These are phyloP conservation scores for Boletus subparvulus DNA, from an alignment of 768 basidiomycete species.

Conservation along the genomic window DNA sequence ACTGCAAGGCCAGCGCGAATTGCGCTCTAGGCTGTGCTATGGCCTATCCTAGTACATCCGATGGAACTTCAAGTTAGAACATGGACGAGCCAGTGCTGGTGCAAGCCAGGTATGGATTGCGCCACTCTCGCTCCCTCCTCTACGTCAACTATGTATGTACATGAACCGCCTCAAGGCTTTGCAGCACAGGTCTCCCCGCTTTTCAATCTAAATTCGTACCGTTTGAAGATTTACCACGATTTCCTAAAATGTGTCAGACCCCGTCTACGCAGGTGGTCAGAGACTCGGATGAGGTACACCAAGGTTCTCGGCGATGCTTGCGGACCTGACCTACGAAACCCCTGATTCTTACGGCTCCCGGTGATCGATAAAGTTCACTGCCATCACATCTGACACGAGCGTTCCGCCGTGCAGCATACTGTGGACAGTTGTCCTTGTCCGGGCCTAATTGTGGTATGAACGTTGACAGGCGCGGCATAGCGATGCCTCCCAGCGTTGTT, in stretches of 20 bases:
- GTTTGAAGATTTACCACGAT: too few relatives aligned
- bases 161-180: background rate
- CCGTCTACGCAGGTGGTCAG: constrained; percentile 26
- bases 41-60: too few relatives aligned
- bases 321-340: background rate
- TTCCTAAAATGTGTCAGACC: background rate
- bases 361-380: background rate
- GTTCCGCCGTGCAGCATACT: background rate
- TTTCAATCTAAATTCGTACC: background rate
- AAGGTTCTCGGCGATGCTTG: background rate
- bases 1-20: too few relatives aligned
- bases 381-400: background rate
- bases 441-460: background rate
- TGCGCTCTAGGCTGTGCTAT: too few relatives aligned
- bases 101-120: too few relatives aligned
- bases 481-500: background rate
- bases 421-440: background rate
- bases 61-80: too few relatives aligned
- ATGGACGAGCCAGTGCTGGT: too few relatives aligned
- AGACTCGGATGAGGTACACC: constrained; percentile 26
- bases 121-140: too few relatives aligned
- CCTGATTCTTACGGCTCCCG: background rate
- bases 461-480: background rate
- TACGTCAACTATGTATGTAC: background rate
- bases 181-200: background rate